Base-by-base conservation (phyloP, 1,284 basidiomycete genomes). In the Trametes hirsuta region DNA sequence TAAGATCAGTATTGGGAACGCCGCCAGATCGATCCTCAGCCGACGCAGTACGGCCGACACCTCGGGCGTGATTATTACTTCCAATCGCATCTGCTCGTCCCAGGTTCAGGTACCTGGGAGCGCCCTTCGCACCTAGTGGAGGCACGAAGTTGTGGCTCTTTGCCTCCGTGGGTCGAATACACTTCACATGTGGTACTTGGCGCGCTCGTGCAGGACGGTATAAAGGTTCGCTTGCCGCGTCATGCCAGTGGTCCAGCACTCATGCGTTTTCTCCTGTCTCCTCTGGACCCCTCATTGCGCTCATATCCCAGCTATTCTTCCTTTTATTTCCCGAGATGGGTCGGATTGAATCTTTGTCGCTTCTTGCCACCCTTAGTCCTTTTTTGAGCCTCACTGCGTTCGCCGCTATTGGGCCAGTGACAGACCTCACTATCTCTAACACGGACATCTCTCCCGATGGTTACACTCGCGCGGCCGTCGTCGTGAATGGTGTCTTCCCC, bases 361-460 rank as follows among this genome's bases (percentile, higher is more conserved):
- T 40, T 39, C 15, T 30, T 14, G 18, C 39, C 39, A 25, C 34
- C 14, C 15, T 42, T 30, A 45, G 8, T 22, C 44, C 25, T 12
- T 37, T 22, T 21, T 37, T 51, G 3, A n/a, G 40, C n/a, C 35
- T 46, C 15, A 3, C 18, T 12, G 46, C 54, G 21, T 37, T 42
- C 25, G 54, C 39, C 15, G 61, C 62, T 47, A 61, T 67, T 12
- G 67, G 64, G 1, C 61, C 66, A 12, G 50, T 66, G 12, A 58
- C 66, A 14, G 61, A 63, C 37, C 57, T 71, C 10, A 37, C 25
- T 25, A 64, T 71, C 21, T 35, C 50, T 15, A 66, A 71, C 39
- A 55, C 46, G n/a, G 47, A 62, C 34, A 54, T 71, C 25, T 53
- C 61, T 18, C 70, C 68, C 6, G 70, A 70, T 57, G 68, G 68